Evolutionary conservation across 2,329 filamentous ascomycete species (phyloP).

Genomic region (Fusarium oligoseptatum): DNA sequence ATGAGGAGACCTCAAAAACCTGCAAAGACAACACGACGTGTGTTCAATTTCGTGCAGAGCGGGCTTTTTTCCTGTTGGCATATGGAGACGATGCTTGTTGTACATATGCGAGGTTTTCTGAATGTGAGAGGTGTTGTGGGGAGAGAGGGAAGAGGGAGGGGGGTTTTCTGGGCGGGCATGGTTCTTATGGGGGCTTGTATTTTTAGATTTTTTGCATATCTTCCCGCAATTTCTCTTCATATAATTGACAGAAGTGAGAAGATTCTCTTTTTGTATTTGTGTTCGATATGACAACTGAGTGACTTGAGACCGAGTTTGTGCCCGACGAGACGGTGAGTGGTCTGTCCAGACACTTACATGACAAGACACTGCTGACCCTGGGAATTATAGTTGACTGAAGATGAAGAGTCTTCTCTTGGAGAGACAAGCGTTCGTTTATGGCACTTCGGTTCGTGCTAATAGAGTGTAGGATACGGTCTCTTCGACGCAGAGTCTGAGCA

Average conservation of each 20-base stretch:
- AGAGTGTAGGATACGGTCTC: background rate
- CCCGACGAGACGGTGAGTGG: background rate
- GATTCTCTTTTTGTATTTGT: background rate
- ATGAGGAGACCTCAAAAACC: background rate
- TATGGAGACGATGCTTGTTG: background rate
- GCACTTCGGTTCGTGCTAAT: fast-evolving
- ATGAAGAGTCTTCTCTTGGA: background rate
- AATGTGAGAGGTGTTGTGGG: background rate
- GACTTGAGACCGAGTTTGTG: background rate
- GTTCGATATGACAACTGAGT: background rate
- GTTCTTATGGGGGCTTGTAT: background rate
- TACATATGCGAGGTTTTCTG: background rate
- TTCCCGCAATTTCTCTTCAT: background rate
- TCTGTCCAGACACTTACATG: background rate
- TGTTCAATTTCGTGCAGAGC: background rate
- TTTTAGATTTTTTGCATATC: background rate
- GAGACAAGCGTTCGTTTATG: background rate
- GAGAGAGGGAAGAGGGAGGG: background rate
- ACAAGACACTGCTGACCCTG: background rate
- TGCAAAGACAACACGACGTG: background rate
- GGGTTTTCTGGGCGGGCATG: background rate
- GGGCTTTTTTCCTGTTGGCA: background rate
- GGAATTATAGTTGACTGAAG: background rate
- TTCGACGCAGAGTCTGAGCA: conserved; percentile 3
- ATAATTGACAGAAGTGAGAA: no score